phyloP scores from a whole-genome alignment of 1,284 basidiomycete species.

The Ganoderma lingzhi region DNA sequence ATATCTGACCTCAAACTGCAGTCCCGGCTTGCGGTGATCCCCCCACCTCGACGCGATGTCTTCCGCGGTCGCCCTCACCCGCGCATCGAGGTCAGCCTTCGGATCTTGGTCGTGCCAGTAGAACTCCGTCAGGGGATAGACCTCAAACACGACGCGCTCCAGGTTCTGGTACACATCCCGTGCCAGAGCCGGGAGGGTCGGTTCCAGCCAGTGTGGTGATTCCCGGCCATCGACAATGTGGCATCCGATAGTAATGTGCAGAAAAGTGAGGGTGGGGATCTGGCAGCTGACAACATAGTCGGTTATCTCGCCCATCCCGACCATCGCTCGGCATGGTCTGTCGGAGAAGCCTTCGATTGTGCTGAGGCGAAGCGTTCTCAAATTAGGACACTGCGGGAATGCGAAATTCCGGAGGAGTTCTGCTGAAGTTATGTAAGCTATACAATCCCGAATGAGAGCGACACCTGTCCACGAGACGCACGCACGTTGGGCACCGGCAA shows the following conservation, averaged over 20 bases:
- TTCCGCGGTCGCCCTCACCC: background rate
- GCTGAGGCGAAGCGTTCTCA: constrained; percentile 4
- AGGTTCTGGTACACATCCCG: background rate
- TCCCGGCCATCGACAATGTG: background rate
- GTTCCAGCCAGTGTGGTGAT: background rate
- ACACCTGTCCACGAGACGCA: background rate
- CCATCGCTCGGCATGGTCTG: constrained; percentile 1
- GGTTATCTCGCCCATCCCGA: constrained; percentile 1
- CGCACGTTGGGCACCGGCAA: constrained; percentile 2
- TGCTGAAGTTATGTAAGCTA: background rate
- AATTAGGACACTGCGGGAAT: constrained; percentile 1
- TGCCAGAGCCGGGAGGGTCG: background rate
- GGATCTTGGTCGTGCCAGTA: constrained; percentile 7
- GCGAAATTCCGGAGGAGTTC: constrained; percentile 1
- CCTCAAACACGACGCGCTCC: background rate
- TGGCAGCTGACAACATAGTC: background rate
- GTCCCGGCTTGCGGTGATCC: background rate
- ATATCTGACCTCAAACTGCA: background rate
- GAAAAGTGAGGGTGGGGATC: constrained; percentile 1
- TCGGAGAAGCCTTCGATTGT: constrained; percentile 7
- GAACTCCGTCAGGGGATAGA: constrained; percentile 4
- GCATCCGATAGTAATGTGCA: background rate
- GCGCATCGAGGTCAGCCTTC: background rate
- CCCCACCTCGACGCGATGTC: background rate
- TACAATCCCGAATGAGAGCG: background rate